Evolutionary conservation across 257 asterid genomes (phyloP), one percentile per base, ranked within the genome.

Genomic region (Mentha longifolia): DNA sequence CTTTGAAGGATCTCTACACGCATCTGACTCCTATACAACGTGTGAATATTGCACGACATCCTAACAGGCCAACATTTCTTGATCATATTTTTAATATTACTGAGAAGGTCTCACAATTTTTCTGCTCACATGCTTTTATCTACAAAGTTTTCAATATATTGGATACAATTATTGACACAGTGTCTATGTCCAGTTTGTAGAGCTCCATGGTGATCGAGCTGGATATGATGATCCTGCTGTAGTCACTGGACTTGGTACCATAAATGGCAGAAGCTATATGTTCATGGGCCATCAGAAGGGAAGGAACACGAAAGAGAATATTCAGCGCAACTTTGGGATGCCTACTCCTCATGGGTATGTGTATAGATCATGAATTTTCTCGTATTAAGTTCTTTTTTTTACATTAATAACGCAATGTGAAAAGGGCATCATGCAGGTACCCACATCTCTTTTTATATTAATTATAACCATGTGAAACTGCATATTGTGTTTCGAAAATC

Each of bases 271-370:
- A 83, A 76, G 85, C 74, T 92, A 86, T 82, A 92, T 92, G 98
- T 89, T 92, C 85, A 88, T 92, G 70, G 98, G 98, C 71, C 96
- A 92, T 57, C 98, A 89, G 76, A 92, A 92, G 70, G 98, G 98
- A 45, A 85, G 98, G 58, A 89, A 92, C 73, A 85, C 97, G 15
- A 92, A 92, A 84, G 98, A 92, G 81, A 92, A 89, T 77, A 90
- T 92, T 63, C 81, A 82, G 62, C 90, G 98, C 15, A 92, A 92
- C 89, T 89, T 92, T 79, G 98, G 97, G 79, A 92, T 92, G 98
- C 98, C 98, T 58, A 92, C 98, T 49, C 98, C 98, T 60, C 98
- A 92, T 76, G 98, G 98, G 98, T 92, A 86, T 70, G 82, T 30
- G 73, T 64, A 55, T 81, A 46, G 59, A 25, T 31, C 49, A 54